A percentile compares a stretch with the other conserved stretches of the same genome.
These are phyloP conservation scores for Termitomyces sp. DNA, from an alignment of 768 basidiomycete species.

Conservation along the genomic window DNA sequence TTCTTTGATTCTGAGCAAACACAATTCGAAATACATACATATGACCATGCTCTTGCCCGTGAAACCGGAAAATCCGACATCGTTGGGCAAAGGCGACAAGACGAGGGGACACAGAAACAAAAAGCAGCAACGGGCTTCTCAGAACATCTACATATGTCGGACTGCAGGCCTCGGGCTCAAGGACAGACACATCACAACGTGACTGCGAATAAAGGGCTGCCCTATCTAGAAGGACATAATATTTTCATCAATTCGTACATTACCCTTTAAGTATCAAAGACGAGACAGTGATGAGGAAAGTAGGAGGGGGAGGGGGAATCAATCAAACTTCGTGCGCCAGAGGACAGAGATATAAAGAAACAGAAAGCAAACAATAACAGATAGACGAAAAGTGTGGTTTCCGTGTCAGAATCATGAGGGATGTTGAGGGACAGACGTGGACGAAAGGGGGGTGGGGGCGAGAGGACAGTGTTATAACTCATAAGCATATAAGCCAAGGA, in stretches of 20 bases:
- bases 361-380: neutral
- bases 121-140: too few species aligned
- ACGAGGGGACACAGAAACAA: neutral
- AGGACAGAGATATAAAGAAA: neutral
- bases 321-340: neutral
- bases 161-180: too few species aligned
- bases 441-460: neutral
- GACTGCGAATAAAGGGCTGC: neutral
- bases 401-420: neutral
- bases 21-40: neutral
- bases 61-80: neutral
- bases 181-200: too few species aligned
- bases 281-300: neutral
- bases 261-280: slow-evolving; percentile 17
- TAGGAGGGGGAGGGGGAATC: too few species aligned
- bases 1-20: too few species aligned
- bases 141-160: too few species aligned
- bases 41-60: too few species aligned
- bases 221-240: neutral
- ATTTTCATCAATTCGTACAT: slow-evolving; percentile 22
- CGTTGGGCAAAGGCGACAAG: neutral
- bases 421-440: neutral
- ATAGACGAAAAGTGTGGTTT: neutral
- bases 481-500: neutral
- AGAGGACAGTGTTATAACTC: neutral